Evolutionary conservation across 305 asterid genomes (phyloP), one percentile per base, ranked within the genome.

Genomic region (Fraxinus latifolia): DNA sequence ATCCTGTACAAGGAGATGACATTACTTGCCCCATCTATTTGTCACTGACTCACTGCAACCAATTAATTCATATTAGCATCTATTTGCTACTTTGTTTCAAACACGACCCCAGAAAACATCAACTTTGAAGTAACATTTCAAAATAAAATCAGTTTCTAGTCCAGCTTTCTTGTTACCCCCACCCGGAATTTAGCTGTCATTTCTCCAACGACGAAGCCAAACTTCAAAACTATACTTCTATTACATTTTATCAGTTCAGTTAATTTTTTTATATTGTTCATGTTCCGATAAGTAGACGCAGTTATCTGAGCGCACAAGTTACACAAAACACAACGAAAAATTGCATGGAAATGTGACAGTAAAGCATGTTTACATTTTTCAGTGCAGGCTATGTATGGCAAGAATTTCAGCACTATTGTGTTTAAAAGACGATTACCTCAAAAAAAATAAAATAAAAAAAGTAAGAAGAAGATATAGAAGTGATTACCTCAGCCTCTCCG

Each of bases 401-500:
- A 23, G 32, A 62, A 21, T 62, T 62, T 62, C 72, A 62, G 32
- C 29, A 7, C 72, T 21, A 23, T 62, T 23, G 14, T 21, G 4
- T 12, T 62, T 23, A 23, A 62, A 62, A 7, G 72, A 21, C 15
- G 72, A 62, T 62, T 62, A 9, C 6, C 5, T 62, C 71, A 0
- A 62, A 60, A 60, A 60, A 21, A 19, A 19, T 0, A 1, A 17
- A 15, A n/a, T 0, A 14, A 3, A 42, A 12, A 0, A 11, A 11
- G 60, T 81, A 5, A 36, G 12, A 27, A 53, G 47, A 74, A 37
- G 53, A 31, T 29, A 36, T 36, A 76, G 74, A 60, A 68, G 50
- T 34, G 25, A 75, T 86, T 86, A 95, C 99, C 99, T 94, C 77
- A 95, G 91, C 88, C 91, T 94, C 88, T 94, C 89, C 36, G 89